phyloP scores from a whole-genome alignment of 169 alveolate genomes.

The Amoebophrya sp. region DNA sequence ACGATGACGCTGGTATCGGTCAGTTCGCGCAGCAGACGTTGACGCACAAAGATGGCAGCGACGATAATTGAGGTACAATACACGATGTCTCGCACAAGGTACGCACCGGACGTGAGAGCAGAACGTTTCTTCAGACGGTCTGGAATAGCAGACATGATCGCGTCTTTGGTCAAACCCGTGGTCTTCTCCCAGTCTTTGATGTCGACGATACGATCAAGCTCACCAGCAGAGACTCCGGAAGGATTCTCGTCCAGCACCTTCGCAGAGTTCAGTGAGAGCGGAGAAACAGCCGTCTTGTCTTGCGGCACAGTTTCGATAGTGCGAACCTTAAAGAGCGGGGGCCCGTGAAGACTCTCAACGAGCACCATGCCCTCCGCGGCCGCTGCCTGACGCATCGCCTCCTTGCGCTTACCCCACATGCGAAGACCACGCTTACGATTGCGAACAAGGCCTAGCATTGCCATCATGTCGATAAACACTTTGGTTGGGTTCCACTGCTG shows the following conservation, averaged over 20 bases:
- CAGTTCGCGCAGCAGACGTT: no score
- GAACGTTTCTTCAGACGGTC: not conserved
- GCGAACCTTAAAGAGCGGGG: not conserved
- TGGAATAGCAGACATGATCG: not conserved
- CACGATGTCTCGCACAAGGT: not conserved
- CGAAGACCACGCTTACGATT: not conserved
- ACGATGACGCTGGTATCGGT: not conserved
- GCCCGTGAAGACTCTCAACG: not conserved
- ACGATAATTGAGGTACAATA: no score
- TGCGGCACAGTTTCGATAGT: not conserved
- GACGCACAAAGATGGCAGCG: no score
- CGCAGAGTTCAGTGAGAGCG: no score
- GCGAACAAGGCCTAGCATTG: constrained; percentile 19
- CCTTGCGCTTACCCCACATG: not conserved
- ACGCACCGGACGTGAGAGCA: not conserved
- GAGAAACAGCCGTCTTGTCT: not conserved
- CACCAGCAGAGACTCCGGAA: not conserved
- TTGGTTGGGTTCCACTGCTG: constrained; percentile 55
- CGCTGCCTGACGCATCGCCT: not conserved
- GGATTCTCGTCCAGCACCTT: no score
- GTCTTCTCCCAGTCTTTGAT: not conserved
- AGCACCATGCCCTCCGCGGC: not conserved
- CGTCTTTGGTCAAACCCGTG: not conserved
- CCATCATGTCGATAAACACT: constrained; percentile 45
- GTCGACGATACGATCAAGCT: not conserved